A percentile compares a stretch with the other conserved stretches of the same genome.
phyloP scores from a whole-genome alignment of 2,329 filamentous ascomycete species.

The Grosmannia serpens region DNA sequence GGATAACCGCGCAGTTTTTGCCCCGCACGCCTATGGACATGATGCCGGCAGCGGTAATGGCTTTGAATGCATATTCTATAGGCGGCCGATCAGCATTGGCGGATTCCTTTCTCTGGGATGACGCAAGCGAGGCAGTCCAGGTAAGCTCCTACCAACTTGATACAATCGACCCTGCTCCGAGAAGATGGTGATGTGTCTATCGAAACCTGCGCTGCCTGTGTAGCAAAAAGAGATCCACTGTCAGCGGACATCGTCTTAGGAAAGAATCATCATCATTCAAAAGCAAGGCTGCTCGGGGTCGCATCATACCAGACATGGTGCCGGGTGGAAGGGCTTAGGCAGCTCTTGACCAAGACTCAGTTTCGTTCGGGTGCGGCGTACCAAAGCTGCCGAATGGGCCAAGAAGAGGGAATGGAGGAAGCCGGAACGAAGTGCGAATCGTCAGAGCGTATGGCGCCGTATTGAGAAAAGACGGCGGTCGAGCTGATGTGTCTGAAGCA shows the following conservation, averaged over 20 bases:
- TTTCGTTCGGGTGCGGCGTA: neutral
- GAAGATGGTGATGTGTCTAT: slow-evolving; percentile 99
- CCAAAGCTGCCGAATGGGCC: neutral
- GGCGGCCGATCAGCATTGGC: neutral
- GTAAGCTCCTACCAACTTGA: slow-evolving; percentile 78
- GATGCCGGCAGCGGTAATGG: slow-evolving; percentile 97
- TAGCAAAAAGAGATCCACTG: too few relatives aligned
- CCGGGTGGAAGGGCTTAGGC: neutral
- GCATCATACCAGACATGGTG: slow-evolving; percentile 32
- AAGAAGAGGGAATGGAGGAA: too few relatives aligned
- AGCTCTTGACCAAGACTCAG: neutral
- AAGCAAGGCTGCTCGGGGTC: neutral
- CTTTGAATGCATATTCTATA: slow-evolving; percentile 99
- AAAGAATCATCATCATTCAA: neutral
- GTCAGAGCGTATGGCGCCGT: neutral
- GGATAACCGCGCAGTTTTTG: slow-evolving; percentile 92
- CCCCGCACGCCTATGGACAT: slow-evolving; percentile 92
- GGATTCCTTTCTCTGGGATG: neutral
- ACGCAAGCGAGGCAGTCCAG: neutral
- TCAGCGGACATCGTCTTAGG: neutral
- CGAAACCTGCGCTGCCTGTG: slow-evolving; percentile 76
- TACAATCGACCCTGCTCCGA: slow-evolving; percentile 96
- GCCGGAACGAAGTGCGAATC: neutral
- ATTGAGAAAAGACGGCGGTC: neutral
- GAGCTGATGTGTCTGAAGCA: neutral